A percentile compares a stretch with the other conserved stretches of the same genome.
phyloP scores from a whole-genome alignment of 345 rosid genomes.

The Salix koriyanagi region DNA sequence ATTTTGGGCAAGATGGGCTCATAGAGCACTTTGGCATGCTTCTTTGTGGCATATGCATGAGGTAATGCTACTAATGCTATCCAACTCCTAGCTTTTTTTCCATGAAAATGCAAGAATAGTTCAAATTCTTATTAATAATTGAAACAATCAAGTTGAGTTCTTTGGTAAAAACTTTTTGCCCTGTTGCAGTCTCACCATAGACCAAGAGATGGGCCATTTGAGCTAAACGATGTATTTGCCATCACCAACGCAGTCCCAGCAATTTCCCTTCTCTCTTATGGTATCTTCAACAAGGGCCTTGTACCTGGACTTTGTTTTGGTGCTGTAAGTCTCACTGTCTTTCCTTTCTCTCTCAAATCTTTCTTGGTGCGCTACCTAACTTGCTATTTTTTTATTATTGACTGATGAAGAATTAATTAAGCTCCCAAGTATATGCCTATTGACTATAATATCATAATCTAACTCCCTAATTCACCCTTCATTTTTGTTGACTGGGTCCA shows the following conservation, averaged over 20 bases:
- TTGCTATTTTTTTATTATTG: no score
- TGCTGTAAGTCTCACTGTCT: conserved; percentile 34
- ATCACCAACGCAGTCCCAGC: conserved; percentile 59
- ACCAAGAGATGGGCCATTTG: conserved; percentile 58
- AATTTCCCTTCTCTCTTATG: conserved; percentile 42
- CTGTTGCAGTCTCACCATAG: conserved; percentile 57
- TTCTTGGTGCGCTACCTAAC: neutral
- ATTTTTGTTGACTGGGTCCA: neutral
- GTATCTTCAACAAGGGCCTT: conserved; percentile 48
- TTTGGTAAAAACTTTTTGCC: neutral
- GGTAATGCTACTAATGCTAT: conserved; percentile 21
- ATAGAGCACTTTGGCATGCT: conserved; percentile 61
- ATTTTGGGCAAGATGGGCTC: conserved; percentile 83
- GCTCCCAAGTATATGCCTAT: neutral
- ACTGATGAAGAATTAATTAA: neutral
- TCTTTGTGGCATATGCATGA: conserved; percentile 74
- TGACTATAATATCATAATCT: neutral
- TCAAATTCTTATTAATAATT: neutral
- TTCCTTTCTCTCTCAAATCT: neutral
- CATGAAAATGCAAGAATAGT: neutral
- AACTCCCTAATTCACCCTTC: neutral
- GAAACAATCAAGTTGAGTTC: neutral
- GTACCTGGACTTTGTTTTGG: conserved; percentile 66
- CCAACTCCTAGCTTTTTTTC: neutral
- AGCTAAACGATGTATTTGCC: conserved; percentile 59